Evolutionary conservation across 441 rosid species (phyloP), one percentile per base, ranked within the genome.

Genomic region (Francoa sonchifolia): DNA sequence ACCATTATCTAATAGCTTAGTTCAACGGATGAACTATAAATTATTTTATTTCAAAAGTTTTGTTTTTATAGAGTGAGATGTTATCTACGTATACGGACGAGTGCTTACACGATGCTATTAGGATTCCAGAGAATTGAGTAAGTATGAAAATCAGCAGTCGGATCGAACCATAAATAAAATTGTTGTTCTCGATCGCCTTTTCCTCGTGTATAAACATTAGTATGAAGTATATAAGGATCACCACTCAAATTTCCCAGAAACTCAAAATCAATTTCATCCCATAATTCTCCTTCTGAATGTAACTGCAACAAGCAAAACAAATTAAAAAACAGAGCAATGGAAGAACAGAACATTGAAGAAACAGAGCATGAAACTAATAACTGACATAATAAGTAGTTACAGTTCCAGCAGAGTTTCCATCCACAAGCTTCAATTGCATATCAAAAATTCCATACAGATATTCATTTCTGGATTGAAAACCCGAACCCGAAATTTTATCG

Each of bases 201-300:
- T 0, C 75, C 72, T 44, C 66, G 60, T 5, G 59, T 50, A 25
- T 57, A 66, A 7, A 72, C 66, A 49, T 72, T 72, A 0, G 75
- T 72, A 41, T 72, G 79, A 47, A 68, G 49, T 8, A 46, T 33
- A 13, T 68, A 72, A 31, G 75, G 79, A 7, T 68, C 48, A n/a
- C n/a, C n/a, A n/a, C n/a, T n/a, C n/a, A n/a, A n/a, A n/a, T n/a
- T n/a, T n/a, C n/a, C n/a, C n/a, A 68, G 47, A 57, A 72, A 72
- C 55, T 68, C 79, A 13, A 72, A 62, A 48, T 72, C 79, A 8
- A 72, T 72, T 39, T 72, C 79, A 28, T 68, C 72, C 74, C 75
- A 68, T 10, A 50, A 32, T 19, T 67, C 42, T 36, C 72, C 79
- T 22, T 46, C 33, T 0, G 79, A 73, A 27, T 53, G 48, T 33